Conservation (phyloP, 805 yeast genomes). For the Martiniozyma abietophila region DNA sequence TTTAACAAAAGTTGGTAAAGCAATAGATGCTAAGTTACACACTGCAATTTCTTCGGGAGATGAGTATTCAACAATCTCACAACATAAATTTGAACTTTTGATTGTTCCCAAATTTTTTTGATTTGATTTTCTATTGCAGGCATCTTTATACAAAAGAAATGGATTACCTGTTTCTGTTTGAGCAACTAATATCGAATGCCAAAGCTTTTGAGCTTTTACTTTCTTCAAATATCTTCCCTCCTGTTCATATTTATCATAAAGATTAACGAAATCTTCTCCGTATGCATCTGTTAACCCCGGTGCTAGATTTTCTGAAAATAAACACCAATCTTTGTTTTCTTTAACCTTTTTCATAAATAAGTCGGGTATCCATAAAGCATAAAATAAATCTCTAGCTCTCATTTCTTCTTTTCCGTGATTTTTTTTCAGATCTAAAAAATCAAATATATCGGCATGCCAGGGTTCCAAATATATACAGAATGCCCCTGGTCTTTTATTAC, state of each 20-base stretch:
- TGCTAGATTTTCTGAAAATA: slow-evolving; percentile 83
- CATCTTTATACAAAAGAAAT: slow-evolving; percentile 86
- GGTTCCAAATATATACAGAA: slow-evolving; percentile 92
- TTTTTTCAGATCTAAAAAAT: slow-evolving; percentile 76
- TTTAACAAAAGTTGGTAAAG: slow-evolving; percentile 66
- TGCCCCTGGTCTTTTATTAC: slow-evolving; percentile 97
- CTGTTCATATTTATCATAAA: slow-evolving; percentile 65
- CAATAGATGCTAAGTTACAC: slow-evolving; percentile 88
- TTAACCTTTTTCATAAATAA: slow-evolving; percentile 89
- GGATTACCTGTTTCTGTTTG: slow-evolving; percentile 98
- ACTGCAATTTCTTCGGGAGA: slow-evolving; percentile 92
- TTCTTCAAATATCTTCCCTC: slow-evolving; percentile 57
- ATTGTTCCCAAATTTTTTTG: slow-evolving; percentile 89
- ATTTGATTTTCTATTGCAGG: slow-evolving; percentile 79
- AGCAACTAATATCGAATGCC: slow-evolving; percentile 83
- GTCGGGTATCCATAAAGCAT: slow-evolving; percentile 93
- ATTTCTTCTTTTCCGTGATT: slow-evolving; percentile 93
- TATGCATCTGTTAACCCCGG: slow-evolving; percentile 77
- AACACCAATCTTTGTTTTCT: slow-evolving; percentile 69
- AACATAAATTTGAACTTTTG: slow-evolving; percentile 88
- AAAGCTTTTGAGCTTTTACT: slow-evolving; percentile 79
- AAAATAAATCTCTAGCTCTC: slow-evolving; percentile 87
- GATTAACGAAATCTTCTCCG: slow-evolving; percentile 71
- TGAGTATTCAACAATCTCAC: slow-evolving; percentile 90
- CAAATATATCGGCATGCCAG: slow-evolving; percentile 92